These are phyloP conservation scores for Chaetomiaceae sp. DNA, from an alignment of 2,329 filamentous ascomycete genomes.

Conservation along the genomic window DNA sequence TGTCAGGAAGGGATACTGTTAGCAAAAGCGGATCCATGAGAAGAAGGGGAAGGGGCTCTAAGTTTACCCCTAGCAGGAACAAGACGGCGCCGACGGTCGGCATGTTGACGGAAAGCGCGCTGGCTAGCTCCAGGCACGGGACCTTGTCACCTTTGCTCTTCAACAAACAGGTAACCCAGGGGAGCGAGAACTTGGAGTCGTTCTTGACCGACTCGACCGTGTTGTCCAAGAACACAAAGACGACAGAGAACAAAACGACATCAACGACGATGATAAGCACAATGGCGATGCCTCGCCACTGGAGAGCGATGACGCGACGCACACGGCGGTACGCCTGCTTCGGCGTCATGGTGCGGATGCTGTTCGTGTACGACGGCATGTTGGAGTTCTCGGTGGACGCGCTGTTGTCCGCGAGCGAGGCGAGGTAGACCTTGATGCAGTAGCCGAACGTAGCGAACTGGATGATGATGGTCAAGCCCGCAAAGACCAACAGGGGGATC, in stretches of 20 bases:
- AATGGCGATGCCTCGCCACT: conserved; percentile 90
- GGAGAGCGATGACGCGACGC: conserved; percentile 77
- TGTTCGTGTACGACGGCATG: conserved; percentile 69
- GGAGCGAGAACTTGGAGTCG: conserved; percentile 44
- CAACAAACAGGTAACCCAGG: conserved; percentile 71
- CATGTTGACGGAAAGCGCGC: conserved; percentile 62
- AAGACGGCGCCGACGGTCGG: conserved; percentile 75
- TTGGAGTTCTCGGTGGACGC: conserved; percentile 64
- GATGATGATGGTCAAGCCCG: conserved; percentile 67
- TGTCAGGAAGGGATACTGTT: conserved; percentile 28
- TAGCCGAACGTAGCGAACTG: conserved; percentile 85
- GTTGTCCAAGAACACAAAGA: conserved; percentile 84
- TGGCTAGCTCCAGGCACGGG: conserved; percentile 57
- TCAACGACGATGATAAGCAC: conserved; percentile 85
- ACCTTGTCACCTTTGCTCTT: conserved; percentile 52
- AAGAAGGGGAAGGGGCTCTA: background rate
- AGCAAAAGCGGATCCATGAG: conserved; percentile 1
- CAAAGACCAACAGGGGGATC: conserved; percentile 78
- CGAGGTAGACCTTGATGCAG: conserved; percentile 91
- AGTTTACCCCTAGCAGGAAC: conserved; percentile 60
- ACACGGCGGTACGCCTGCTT: conserved; percentile 84
- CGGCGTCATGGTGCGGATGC: conserved; percentile 70
- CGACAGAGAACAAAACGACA: conserved; percentile 86
- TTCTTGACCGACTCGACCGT: conserved; percentile 55
- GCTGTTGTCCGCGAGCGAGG: conserved; percentile 68